Evolutionary conservation across 1,139 yeast genomes (phyloP), one percentile per base, ranked within the genome.

Genomic region (Spathaspora sp.): DNA sequence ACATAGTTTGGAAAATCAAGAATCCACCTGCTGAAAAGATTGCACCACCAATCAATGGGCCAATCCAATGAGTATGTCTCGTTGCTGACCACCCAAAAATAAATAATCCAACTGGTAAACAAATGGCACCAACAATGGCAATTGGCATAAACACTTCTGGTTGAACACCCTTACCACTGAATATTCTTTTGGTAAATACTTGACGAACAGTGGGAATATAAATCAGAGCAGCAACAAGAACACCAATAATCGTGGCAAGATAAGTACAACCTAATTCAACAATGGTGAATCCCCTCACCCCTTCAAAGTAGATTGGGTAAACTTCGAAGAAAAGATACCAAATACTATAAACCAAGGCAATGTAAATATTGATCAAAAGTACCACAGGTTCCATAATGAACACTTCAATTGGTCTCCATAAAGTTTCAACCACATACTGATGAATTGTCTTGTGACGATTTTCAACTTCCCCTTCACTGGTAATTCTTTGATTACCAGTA

Each of bases 111-210:
- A 59, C 47, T 2, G 73, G 70, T 65, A 67, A 57, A 20, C 59
- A 38, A 11, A 60, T 39, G 40, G 65, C 52, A 4, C 72, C 72
- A 31, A 62, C 45, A 27, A 67, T 63, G 60, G 84, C 72, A 7
- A 80, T 67, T 10, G 79, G 80, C 38, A 86, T 64, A 47, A 88
- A 74, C 47, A 74, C 76, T 56, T 86, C 93, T 0, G 93, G 89
- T 10, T 66, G 57, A 0, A 80, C 68, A 24, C 58, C 57, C 16
- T 80, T 77, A 29, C 67, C 68, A 27, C 59, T 60, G 4, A 61
- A 53, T 5, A 53, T 45, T n/a, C 64, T 70, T 42, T 67, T 52
- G 17, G 69, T 63, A 44, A 60, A 65, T 2, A 24, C 43, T 24
- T 47, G 47, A 29, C 53, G 47, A 18, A 61, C 54, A 17, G 53